Conservation (phyloP, 371 early-diverging fungal genomes). For the Rhizopus microsporus region DNA sequence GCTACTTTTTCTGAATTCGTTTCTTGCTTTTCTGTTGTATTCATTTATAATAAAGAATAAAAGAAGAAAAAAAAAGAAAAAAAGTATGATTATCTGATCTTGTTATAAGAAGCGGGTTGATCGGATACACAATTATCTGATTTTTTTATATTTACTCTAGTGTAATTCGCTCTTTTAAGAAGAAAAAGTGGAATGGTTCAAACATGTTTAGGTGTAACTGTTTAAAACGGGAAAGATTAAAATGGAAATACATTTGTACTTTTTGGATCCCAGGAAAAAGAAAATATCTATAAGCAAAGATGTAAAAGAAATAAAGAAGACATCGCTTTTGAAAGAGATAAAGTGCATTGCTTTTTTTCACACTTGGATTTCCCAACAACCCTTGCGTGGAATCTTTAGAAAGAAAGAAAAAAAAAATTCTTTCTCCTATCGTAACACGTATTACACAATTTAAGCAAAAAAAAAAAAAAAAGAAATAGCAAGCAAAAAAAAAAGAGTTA, state of each 20-base stretch:
- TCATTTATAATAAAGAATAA: slow-evolving; percentile 1
- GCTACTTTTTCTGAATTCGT: slow-evolving; percentile 4
- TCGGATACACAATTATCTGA: neutral
- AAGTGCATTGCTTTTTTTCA: neutral
- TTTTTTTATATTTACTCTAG: no score
- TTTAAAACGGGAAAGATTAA: no score
- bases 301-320: neutral
- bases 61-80: neutral
- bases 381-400: neutral
- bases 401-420: neutral
- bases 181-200: neutral
- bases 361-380: neutral
- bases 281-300: no score
- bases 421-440: neutral
- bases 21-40: slow-evolving; percentile 13
- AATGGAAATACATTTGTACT: neutral
- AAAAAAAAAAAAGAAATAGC: no score
- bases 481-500: neutral
- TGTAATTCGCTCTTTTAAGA: no score
- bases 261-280: neutral
- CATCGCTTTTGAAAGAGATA: neutral
- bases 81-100: neutral
- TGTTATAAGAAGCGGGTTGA: neutral
- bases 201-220: neutral
- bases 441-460: neutral